Evolutionary conservation across 2,329 filamentous ascomycete genomes (phyloP), one percentile per base, ranked within the genome.

Genomic region (Calonectria multiphialidica): DNA sequence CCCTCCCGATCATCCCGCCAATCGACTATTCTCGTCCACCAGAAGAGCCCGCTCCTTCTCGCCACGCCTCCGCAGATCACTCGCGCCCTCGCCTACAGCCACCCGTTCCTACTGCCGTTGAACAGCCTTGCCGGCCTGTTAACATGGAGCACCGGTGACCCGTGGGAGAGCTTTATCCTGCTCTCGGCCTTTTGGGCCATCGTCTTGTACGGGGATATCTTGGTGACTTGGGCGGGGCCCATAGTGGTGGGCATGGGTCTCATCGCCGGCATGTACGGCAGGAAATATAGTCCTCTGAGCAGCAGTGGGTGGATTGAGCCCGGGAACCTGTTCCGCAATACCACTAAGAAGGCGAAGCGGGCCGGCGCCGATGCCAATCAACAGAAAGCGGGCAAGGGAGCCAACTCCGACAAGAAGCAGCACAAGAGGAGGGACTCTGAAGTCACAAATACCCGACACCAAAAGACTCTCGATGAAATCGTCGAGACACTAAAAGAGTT

Each of bases 401-500:
- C 74, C 61, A 76, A 70, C 44, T 61, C 76, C 21, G 65, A 77
- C 44, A 80, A 82, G 37, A 81, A 78, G 47, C 75, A 82, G 23
- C 88, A 89, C 74, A 82, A 84, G 67, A 82, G 86, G n/a, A 85
- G 84, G 23, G 81, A 83, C 42, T 89, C 88, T 10, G 94, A 95
- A 78, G 81, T 85, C 18, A 90, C 89, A 8, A 92, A 89, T 72
- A 93, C 92, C 49, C 92, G 93, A 72, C 94, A 97, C 79, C 95
- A 98, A 80, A 98, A 98, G 87, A 98, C 95, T 63, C 85, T 99
- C 65, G 97, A 99, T 82, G 97, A 99, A 85, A 99, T 99, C 72
- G 94, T 99, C 69, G 96, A 98, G 78, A 98, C 95, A 0, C 86
- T 99, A 53, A 95, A 95, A 82, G 92, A 95, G 76, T 95, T 99